These are phyloP conservation scores for Penicillium simplicissimum DNA, from an alignment of 495 filamentous ascomycete genomes.

Conservation along the genomic window DNA sequence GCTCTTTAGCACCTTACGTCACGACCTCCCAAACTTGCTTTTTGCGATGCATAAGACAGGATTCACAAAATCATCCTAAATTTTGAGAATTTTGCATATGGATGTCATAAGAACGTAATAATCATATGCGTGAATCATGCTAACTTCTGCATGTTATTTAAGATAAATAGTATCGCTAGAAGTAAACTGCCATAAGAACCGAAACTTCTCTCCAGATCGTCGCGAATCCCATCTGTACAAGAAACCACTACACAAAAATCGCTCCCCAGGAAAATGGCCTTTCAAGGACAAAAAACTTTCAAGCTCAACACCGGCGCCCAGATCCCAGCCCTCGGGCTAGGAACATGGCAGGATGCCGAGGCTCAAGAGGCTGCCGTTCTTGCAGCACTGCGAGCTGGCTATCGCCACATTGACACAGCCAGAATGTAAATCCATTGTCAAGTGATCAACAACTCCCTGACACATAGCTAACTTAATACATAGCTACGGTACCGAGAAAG, in stretches of 20 bases:
- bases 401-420: constrained; percentile 63
- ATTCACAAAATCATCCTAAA: not conserved
- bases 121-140: not conserved
- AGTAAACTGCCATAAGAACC: not conserved
- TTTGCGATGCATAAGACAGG: not conserved
- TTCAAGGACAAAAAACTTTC: constrained; percentile 16
- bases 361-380: constrained; percentile 48
- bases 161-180: not conserved
- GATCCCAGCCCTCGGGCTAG: constrained; percentile 50
- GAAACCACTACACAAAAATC: too few relatives aligned
- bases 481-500: constrained; percentile 53
- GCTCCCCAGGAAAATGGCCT: not conserved
- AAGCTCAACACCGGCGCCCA: constrained; percentile 53
- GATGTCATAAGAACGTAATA: not conserved
- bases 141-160: not conserved
- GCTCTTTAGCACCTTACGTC: not conserved
- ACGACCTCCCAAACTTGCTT: not conserved
- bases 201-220: not conserved
- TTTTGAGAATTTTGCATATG: not conserved
- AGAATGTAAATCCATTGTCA: constrained; percentile 17
- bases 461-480: not conserved
- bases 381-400: constrained; percentile 56
- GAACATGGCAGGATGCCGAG: constrained; percentile 52
- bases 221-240: not conserved
- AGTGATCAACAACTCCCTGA: not conserved